phyloP scores from a whole-genome alignment of 371 early-diverging fungal genomes.

The Coemansia sp. region DNA sequence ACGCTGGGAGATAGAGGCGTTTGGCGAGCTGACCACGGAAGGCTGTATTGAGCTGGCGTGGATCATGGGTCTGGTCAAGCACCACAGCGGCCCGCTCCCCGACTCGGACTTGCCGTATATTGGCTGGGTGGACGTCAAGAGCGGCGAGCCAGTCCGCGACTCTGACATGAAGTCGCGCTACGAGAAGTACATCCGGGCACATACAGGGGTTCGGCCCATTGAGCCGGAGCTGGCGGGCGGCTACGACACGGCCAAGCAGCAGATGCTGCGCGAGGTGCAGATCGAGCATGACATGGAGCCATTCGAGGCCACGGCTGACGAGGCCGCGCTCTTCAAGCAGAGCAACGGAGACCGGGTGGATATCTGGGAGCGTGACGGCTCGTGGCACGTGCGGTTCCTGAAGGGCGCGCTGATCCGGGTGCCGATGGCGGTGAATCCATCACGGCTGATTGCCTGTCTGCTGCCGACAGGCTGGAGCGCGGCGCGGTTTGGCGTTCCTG shows the following conservation, averaged over 20 bases:
- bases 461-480: conserved; percentile 89
- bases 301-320: too few species aligned
- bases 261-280: too few species aligned
- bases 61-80: conserved; percentile 93
- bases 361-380: conserved; percentile 60
- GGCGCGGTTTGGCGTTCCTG: conserved; percentile 63
- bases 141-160: too few species aligned
- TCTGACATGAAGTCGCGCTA: conserved; percentile 60
- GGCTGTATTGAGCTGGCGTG: conserved; percentile 95
- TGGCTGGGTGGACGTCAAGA: too few species aligned
- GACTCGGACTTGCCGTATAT: too few species aligned
- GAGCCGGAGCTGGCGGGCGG: conserved; percentile 73
- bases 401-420: conserved; percentile 88
- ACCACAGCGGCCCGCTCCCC: too few species aligned
- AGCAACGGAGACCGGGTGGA: conserved; percentile 85
- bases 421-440: conserved; percentile 88
- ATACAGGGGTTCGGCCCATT: conserved; percentile 91
- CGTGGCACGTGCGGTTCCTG: conserved; percentile 75
- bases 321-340: conserved; percentile 60
- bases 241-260: too few species aligned
- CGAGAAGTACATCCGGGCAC: conserved; percentile 85
- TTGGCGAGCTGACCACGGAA: conserved; percentile 87
- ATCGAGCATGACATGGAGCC: too few species aligned
- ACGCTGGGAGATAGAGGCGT: conserved; percentile 94
- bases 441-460: conserved; percentile 91